Evolutionary conservation across 148 eudicot species (phyloP).

Genomic region (Heliamphora exappendiculata): DNA sequence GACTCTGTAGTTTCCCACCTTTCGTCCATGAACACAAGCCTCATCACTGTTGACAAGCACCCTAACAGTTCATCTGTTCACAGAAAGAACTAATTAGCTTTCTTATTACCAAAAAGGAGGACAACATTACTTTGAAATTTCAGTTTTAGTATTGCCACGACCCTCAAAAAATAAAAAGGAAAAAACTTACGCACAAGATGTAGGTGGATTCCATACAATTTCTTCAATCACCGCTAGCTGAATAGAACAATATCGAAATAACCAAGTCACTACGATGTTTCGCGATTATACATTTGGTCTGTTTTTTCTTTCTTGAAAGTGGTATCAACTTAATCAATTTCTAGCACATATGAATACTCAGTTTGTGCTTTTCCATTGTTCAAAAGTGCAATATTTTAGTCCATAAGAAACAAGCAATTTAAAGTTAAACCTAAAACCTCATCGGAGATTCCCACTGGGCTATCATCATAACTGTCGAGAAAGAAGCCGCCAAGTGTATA

Average conservation of each 20-base stretch:
- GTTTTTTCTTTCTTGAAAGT: not conserved
- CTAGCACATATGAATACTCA: not conserved
- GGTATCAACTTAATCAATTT: not conserved
- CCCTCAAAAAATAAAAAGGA: conserved; percentile 4
- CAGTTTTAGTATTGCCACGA: not conserved
- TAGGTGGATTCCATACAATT: conserved; percentile 81
- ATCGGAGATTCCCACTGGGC: conserved; percentile 80
- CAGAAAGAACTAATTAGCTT: conserved; percentile 1
- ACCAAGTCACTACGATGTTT: not conserved
- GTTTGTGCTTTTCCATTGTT: conserved; percentile 9
- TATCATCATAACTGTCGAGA: conserved; percentile 76
- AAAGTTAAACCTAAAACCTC: conserved; percentile 40
- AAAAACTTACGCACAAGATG: conserved; percentile 80
- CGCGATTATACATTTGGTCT: not conserved
- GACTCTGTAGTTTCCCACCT: conserved; percentile 49
- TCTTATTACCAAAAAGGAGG: not conserved
- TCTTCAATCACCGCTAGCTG: conserved; percentile 92
- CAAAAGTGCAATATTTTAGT: not conserved
- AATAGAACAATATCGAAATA: conserved; percentile 11
- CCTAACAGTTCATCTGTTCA: conserved; percentile 84
- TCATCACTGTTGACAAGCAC: conserved; percentile 80
- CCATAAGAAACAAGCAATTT: not conserved
- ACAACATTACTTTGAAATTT: not conserved
- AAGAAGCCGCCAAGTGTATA: conserved; percentile 91
- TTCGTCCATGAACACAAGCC: conserved; percentile 80